Percentiles rank a stretch among this genome's conserved stretches.
phyloP scores from a whole-genome alignment of 2,329 filamentous ascomycete species.

The Trichophyton schoenleinii region DNA sequence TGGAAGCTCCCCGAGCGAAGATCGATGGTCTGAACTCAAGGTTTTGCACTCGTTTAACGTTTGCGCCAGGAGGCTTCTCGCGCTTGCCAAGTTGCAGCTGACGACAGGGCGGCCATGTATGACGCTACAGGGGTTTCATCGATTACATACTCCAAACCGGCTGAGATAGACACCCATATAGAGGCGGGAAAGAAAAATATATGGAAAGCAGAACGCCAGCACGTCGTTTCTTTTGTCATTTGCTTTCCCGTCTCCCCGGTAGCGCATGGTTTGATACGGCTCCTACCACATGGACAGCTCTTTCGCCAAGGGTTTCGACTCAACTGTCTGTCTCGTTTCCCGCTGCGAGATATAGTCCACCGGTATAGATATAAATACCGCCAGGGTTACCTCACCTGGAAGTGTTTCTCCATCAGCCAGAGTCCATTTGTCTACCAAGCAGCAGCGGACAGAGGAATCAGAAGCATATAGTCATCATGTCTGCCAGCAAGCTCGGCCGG shows the following conservation, averaged over 20 bases:
- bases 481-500: slow-evolving; percentile 7
- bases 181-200: background rate
- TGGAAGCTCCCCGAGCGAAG: background rate
- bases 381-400: background rate
- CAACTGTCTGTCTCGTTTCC: background rate
- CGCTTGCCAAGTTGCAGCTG: background rate
- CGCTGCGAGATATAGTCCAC: background rate
- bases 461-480: slow-evolving; percentile 3
- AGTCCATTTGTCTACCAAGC: background rate
- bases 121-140: background rate
- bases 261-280: background rate
- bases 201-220: background rate
- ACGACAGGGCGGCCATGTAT: slow-evolving; percentile 5
- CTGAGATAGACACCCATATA: background rate
- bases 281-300: background rate
- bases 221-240: background rate
- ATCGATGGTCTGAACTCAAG: slow-evolving; percentile 3
- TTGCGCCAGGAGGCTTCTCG: background rate
- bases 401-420: background rate
- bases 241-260: background rate
- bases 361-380: slow-evolving; percentile 2
- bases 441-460: background rate
- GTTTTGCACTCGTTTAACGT: background rate
- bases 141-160: no score
- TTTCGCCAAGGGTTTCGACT: background rate